Conservation (phyloP, 75 land plant species). For the Pinus taeda region DNA sequence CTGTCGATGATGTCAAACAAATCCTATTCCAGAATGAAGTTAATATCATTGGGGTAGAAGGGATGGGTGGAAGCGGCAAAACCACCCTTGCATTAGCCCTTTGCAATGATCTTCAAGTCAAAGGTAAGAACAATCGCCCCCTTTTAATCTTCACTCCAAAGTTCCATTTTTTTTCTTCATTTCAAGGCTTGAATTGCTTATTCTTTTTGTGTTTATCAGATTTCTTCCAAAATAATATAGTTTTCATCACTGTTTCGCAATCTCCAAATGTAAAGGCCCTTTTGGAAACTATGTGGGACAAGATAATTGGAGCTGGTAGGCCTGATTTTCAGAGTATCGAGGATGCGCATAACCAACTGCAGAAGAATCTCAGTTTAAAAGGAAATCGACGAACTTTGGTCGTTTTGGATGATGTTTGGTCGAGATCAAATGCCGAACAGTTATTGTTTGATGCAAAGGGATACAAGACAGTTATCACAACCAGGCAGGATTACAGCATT, state of each 20-base stretch:
- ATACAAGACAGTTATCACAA: conserved; percentile 43
- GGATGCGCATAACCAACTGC: conserved; percentile 6
- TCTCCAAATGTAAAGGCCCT: not conserved
- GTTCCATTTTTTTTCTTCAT: not conserved
- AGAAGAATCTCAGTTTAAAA: not conserved
- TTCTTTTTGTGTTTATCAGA: conserved; percentile 15
- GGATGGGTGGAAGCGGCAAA: not conserved
- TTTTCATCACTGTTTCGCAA: not conserved
- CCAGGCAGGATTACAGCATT: conserved; percentile 16
- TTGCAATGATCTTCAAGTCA: not conserved
- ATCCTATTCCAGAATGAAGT: not conserved
- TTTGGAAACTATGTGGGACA: not conserved
- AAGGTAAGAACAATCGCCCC: not conserved
- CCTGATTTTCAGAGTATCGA: not conserved
- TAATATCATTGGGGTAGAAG: not conserved
- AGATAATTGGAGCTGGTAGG: not conserved
- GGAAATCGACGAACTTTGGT: conserved; percentile 10
- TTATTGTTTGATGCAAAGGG: conserved; percentile 30
- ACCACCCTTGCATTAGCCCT: conserved; percentile 1
- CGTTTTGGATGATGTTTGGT: conserved; percentile 62
- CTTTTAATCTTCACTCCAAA: not conserved
- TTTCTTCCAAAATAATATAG: conserved; percentile 21
- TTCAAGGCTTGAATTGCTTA: not conserved
- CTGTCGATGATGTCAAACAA: not conserved
- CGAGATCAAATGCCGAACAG: conserved; percentile 28